Conservation (phyloP, 345 rosid genomes). For the Citrus trifoliata region DNA sequence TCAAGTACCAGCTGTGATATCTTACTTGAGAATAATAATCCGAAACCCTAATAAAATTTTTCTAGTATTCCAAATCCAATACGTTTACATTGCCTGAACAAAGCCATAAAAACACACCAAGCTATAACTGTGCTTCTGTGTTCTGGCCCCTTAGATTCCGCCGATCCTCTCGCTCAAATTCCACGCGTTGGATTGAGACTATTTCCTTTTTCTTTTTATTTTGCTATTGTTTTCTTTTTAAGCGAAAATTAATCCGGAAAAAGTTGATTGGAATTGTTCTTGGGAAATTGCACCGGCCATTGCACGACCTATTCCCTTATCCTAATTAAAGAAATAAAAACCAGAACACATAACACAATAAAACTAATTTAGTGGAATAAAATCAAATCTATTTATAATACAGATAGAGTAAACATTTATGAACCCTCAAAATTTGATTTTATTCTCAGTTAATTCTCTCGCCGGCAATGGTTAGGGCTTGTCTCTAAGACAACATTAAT, state of each 20-base stretch:
- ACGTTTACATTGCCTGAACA: slow-evolving; percentile 26
- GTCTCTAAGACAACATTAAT: background rate
- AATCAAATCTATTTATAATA: slow-evolving; percentile 13
- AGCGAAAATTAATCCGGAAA: background rate
- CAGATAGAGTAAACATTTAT: background rate
- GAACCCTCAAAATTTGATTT: slow-evolving; percentile 24
- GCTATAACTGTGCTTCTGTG: background rate
- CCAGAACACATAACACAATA: background rate
- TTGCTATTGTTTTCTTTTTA: background rate
- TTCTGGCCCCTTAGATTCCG: slow-evolving; percentile 31
- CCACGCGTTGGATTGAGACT: slow-evolving; percentile 21
- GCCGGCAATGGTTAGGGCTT: background rate
- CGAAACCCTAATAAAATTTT: background rate
- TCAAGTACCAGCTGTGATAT: slow-evolving; percentile 15
- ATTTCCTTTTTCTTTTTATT: background rate
- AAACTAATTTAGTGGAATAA: slow-evolving; percentile 2
- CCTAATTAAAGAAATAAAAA: background rate
- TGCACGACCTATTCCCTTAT: slow-evolving; percentile 27
- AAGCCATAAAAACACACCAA: slow-evolving; percentile 18
- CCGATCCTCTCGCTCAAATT: slow-evolving; percentile 20
- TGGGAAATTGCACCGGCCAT: slow-evolving; percentile 30
- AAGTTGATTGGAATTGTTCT: background rate
- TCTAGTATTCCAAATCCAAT: background rate
- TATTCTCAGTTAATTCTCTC: slow-evolving; percentile 18
- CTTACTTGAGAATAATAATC: slow-evolving; percentile 9